These are phyloP conservation scores for Acanthamoeba castellanii DNA, from an alignment of 208 protist genomes.

Conservation along the genomic window DNA sequence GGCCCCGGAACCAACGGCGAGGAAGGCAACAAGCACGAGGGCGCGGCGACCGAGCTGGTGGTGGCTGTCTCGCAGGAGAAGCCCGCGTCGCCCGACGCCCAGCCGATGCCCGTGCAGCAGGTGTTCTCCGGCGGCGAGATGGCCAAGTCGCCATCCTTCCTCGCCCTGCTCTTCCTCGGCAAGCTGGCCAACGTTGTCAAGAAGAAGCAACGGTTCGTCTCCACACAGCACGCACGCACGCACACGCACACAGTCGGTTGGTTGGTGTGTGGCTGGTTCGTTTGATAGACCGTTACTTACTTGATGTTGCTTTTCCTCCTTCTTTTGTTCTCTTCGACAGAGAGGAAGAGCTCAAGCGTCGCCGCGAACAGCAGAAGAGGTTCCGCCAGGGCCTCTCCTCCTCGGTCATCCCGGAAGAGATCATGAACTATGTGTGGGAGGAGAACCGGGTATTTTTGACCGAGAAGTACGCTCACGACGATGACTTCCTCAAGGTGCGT, in stretches of 20 bases:
- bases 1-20: background rate
- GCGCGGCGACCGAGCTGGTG: background rate
- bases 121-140: constrained; percentile 61
- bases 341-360: constrained; percentile 57
- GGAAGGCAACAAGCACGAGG: background rate
- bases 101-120: background rate
- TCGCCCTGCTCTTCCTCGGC: constrained; percentile 71
- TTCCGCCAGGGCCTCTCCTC: constrained; percentile 1
- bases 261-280: background rate
- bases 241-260: too few relatives aligned
- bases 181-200: constrained; percentile 12
- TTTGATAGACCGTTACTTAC: background rate
- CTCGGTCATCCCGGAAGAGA: constrained; percentile 36
- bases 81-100: constrained; percentile 1
- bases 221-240: background rate
- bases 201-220: constrained; percentile 37
- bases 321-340: background rate
- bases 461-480: constrained; percentile 72
- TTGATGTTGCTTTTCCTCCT: background rate
- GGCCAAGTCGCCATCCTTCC: constrained; percentile 61
- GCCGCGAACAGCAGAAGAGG: constrained; percentile 12
- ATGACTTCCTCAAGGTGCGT: constrained; percentile 57
- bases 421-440: constrained; percentile 67
- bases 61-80: background rate
- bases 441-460: constrained; percentile 66